phyloP scores from a whole-genome alignment of 1,139 yeast genomes.

The Lodderomyces metapsilosis region DNA sequence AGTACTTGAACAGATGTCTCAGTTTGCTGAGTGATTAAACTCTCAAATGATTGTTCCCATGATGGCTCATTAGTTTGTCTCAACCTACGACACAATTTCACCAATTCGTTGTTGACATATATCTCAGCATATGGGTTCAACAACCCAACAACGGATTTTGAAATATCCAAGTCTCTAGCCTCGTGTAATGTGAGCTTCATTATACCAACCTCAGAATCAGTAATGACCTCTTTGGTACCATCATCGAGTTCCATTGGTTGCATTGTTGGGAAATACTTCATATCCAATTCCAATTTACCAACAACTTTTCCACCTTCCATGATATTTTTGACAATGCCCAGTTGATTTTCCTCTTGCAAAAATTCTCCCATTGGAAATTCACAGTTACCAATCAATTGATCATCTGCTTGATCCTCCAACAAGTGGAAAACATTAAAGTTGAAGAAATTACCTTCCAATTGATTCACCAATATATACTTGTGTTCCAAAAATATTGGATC shows the following conservation, averaged over 20 bases:
- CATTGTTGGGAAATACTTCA: slow-evolving; percentile 62
- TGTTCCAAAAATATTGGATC: slow-evolving; percentile 68
- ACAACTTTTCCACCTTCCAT: slow-evolving; percentile 55
- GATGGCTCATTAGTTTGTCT: slow-evolving; percentile 69
- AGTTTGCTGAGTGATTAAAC: slow-evolving; percentile 59
- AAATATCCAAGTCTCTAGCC: slow-evolving; percentile 67
- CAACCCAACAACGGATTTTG: slow-evolving; percentile 64
- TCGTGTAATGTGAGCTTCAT: slow-evolving; percentile 69
- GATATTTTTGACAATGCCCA: slow-evolving; percentile 34
- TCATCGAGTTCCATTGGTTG: slow-evolving; percentile 47
- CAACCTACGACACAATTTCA: slow-evolving; percentile 56
- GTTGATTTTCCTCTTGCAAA: slow-evolving; percentile 49
- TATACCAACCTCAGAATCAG: slow-evolving; percentile 68
- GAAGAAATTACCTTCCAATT: slow-evolving; percentile 56
- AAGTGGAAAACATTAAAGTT: slow-evolving; percentile 55
- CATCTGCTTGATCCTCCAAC: slow-evolving; percentile 50
- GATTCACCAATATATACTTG: slow-evolving; percentile 55
- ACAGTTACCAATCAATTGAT: slow-evolving; percentile 55
- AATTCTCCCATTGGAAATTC: slow-evolving; percentile 57
- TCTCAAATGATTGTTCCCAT: slow-evolving; percentile 64
- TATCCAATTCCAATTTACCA: slow-evolving; percentile 60
- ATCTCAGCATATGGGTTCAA: slow-evolving; percentile 72
- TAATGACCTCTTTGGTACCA: slow-evolving; percentile 47
- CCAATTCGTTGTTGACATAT: slow-evolving; percentile 53
- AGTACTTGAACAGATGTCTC: slow-evolving; percentile 52